Conservation (phyloP, 352 stramenopile genomes). For the Phytophthora pluvialis region DNA sequence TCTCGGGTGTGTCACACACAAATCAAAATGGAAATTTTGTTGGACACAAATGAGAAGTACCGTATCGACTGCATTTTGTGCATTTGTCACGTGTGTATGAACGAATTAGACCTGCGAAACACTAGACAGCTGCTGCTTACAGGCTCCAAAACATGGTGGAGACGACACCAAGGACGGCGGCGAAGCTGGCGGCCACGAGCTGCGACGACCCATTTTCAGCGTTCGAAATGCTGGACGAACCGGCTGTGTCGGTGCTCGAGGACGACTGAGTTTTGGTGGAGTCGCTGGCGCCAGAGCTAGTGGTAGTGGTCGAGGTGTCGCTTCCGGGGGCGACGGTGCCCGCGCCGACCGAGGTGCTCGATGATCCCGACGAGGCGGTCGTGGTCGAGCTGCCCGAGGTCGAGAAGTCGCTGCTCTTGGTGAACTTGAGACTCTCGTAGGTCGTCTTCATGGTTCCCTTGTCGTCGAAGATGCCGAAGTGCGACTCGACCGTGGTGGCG, state of each 20-base stretch:
- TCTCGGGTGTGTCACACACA: not conserved
- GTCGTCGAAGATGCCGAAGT: conserved; percentile 81
- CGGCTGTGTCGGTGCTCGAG: conserved; percentile 20
- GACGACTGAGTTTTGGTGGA: conserved; percentile 32
- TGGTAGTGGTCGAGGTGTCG: conserved; percentile 25
- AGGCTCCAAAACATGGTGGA: conserved; percentile 48
- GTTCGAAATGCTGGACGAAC: conserved; percentile 30
- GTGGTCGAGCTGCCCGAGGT: conserved; percentile 33
- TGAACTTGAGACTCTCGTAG: conserved; percentile 65
- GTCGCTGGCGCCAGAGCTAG: conserved; percentile 16
- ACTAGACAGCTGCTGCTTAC: conserved; percentile 27
- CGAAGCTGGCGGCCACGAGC: conserved; percentile 38
- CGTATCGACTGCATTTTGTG: conserved; percentile 15
- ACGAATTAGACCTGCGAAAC: not conserved
- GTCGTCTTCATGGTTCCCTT: conserved; percentile 69
- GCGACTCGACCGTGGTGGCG: conserved; percentile 63
- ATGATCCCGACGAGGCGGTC: conserved; percentile 26
- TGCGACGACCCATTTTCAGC: conserved; percentile 35
- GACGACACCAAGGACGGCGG: conserved; percentile 41
- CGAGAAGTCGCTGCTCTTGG: conserved; percentile 36
- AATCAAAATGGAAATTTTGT: not conserved
- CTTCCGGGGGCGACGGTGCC: conserved; percentile 31
- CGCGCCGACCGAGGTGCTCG: conserved; percentile 25
- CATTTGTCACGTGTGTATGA: not conserved
- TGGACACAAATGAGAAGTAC: not conserved